These are phyloP conservation scores for Jamesozyma gamospora DNA, from an alignment of 805 yeast genomes.

Conservation along the genomic window DNA sequence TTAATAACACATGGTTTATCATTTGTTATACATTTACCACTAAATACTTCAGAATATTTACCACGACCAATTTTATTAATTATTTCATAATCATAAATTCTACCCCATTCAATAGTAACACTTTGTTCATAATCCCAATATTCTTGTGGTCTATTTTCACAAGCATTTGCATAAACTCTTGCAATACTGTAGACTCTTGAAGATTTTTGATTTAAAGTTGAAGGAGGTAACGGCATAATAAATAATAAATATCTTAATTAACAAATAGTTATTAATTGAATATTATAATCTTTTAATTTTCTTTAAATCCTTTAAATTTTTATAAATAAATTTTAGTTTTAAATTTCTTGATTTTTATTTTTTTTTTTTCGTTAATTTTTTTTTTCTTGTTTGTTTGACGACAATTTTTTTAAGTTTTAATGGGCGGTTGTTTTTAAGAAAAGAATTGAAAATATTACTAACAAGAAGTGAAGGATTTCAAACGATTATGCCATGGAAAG, in stretches of 20 bases:
- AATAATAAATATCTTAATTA: too few relatives aligned
- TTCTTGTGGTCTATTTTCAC: slow-evolving; percentile 60
- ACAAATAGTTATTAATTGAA: too few relatives aligned
- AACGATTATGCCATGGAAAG: slow-evolving; percentile 4
- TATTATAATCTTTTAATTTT: too few relatives aligned
- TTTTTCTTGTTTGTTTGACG: too few relatives aligned
- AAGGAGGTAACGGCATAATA: slow-evolving; percentile 28
- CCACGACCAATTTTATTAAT: slow-evolving; percentile 83
- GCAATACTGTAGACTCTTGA: slow-evolving; percentile 45
- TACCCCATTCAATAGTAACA: slow-evolving; percentile 71
- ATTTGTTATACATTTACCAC: slow-evolving; percentile 59
- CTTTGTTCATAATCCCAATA: slow-evolving; percentile 79
- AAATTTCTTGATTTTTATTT: too few relatives aligned
- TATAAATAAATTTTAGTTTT: too few relatives aligned
- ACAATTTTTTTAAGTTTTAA: too few relatives aligned
- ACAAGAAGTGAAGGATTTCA: not conserved
- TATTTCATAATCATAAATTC: slow-evolving; percentile 77
- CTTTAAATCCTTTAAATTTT: too few relatives aligned
- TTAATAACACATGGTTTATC: slow-evolving; percentile 71
- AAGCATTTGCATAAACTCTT: slow-evolving; percentile 73
- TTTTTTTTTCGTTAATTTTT: too few relatives aligned
- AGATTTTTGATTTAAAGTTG: slow-evolving; percentile 27
- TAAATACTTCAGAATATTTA: slow-evolving; percentile 86
- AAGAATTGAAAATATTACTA: not conserved
- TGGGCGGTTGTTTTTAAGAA: too few relatives aligned